A percentile compares a stretch with the other conserved stretches of the same genome.
These are phyloP conservation scores for Saccharomyces hybrid DNA, from an alignment of 1,139 yeast species.

Conservation along the genomic window DNA sequence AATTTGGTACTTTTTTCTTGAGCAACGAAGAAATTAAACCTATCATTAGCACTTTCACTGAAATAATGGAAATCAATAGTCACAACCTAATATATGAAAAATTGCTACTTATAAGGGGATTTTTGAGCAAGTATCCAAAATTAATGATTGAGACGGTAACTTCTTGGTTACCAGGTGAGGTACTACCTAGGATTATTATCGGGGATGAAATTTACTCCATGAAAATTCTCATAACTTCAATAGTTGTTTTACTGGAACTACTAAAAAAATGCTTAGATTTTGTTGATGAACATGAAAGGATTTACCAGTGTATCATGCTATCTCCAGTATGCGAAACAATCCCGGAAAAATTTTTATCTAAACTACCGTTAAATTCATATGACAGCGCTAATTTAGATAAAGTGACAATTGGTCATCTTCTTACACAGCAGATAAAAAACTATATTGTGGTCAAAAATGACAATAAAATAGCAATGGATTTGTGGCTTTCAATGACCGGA, in stretches of 20 bases:
- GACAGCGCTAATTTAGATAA: background rate
- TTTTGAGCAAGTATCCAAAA: conserved; percentile 19
- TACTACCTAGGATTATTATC: conserved; percentile 18
- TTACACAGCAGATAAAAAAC: conserved; percentile 14
- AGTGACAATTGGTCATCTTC: conserved; percentile 14
- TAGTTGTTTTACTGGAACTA: conserved; percentile 22
- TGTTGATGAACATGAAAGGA: conserved; percentile 7
- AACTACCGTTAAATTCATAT: background rate
- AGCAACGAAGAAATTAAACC: conserved; percentile 10
- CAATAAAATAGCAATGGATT: conserved; percentile 25
- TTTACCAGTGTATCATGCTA: conserved; percentile 8
- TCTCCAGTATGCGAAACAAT: conserved; percentile 10
- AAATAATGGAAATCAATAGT: conserved; percentile 23
- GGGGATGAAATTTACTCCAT: conserved; percentile 19
- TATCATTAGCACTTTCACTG: conserved; percentile 13
- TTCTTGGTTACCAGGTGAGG: conserved; percentile 30
- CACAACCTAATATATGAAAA: conserved; percentile 23
- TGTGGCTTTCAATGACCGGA: conserved; percentile 28
- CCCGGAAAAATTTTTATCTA: conserved; percentile 3
- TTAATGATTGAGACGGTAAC: conserved; percentile 18
- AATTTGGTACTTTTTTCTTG: conserved; percentile 18
- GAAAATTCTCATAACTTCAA: conserved; percentile 17
- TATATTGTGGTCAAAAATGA: conserved; percentile 15
- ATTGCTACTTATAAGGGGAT: conserved; percentile 19
- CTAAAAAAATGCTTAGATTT: conserved; percentile 18